Evolutionary conservation across 257 asterid species (phyloP).

Genomic region (Gentiana macrophylla): DNA sequence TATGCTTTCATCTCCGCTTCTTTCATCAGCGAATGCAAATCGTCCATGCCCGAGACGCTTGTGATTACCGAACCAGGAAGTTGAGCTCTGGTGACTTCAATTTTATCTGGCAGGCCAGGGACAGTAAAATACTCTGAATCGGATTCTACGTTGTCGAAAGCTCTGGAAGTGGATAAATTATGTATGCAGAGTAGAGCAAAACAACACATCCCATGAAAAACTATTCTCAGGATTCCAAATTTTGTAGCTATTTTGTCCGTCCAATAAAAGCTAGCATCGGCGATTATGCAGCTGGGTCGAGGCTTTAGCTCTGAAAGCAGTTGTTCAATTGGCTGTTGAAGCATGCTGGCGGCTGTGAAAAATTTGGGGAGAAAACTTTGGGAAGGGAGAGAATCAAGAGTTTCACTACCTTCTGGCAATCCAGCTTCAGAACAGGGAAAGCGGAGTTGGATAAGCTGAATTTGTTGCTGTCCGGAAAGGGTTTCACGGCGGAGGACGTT

Average conservation of each 20-base stretch:
- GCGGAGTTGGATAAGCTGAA: constrained; percentile 18
- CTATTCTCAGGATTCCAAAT: constrained; percentile 30
- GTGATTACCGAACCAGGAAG: constrained; percentile 14
- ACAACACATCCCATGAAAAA: constrained; percentile 45
- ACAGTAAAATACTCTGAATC: constrained; percentile 32
- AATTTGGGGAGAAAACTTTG: constrained; percentile 13
- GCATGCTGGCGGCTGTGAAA: constrained; percentile 19
- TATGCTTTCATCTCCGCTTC: constrained; percentile 26
- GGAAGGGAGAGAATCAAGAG: constrained; percentile 32
- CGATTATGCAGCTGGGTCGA: constrained; percentile 34
- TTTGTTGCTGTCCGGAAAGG: constrained; percentile 16
- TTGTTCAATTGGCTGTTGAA: constrained; percentile 22
- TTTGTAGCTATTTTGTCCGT: constrained; percentile 21
- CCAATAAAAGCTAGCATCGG: constrained; percentile 38
- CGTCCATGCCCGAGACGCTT: background rate
- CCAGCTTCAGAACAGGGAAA: constrained; percentile 39
- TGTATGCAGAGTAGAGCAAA: constrained; percentile 27
- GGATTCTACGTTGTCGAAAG: constrained; percentile 15
- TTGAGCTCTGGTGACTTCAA: constrained; percentile 42
- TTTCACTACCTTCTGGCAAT: constrained; percentile 43
- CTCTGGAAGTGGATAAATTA: background rate
- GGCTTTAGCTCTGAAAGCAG: constrained; percentile 23
- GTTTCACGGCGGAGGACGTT: constrained; percentile 25
- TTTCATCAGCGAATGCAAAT: background rate
- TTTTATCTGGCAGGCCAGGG: constrained; percentile 35